Percentiles rank a stretch among this genome's conserved stretches.
phyloP scores from a whole-genome alignment of 2,329 filamentous ascomycete species.

The Aphanocladium album region DNA sequence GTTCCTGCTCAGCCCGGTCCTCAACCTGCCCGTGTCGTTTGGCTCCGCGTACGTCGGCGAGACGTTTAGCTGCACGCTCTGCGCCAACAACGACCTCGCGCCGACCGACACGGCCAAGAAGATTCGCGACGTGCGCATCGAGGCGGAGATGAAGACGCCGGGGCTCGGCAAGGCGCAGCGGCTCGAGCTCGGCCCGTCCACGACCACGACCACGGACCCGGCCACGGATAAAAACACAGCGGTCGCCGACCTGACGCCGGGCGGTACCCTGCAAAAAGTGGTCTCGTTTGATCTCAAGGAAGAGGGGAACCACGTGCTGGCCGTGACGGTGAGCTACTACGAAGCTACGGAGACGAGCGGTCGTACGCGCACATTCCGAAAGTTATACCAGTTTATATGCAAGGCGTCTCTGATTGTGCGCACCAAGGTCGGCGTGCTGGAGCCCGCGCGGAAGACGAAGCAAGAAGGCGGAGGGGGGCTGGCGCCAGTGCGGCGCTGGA shows the following conservation, averaged over 20 bases:
- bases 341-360: slow-evolving; percentile 70
- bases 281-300: slow-evolving; percentile 86
- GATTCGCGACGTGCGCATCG: slow-evolving; percentile 73
- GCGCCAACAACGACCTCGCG: slow-evolving; percentile 78
- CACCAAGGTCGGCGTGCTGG: slow-evolving; percentile 73
- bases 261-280: slow-evolving; percentile 71
- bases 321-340: slow-evolving; percentile 90
- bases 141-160: slow-evolving; percentile 94
- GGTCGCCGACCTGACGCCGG: slow-evolving; percentile 48
- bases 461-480: neutral
- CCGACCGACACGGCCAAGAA: slow-evolving; percentile 32
- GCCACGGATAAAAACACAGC: neutral
- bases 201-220: slow-evolving; percentile 12
- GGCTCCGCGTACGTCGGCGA: slow-evolving; percentile 94
- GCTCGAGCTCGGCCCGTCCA: slow-evolving; percentile 51
- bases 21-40: slow-evolving; percentile 86
- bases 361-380: slow-evolving; percentile 80
- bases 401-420: slow-evolving; percentile 85
- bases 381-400: slow-evolving; percentile 94
- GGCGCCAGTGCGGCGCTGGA: slow-evolving; percentile 47
- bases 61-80: slow-evolving; percentile 89
- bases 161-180: slow-evolving; percentile 53
- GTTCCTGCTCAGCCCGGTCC: slow-evolving; percentile 56
- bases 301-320: slow-evolving; percentile 88
- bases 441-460: neutral